Conservation (phyloP, 1,284 basidiomycete species). For the Pyrrhoderma noxium region DNA sequence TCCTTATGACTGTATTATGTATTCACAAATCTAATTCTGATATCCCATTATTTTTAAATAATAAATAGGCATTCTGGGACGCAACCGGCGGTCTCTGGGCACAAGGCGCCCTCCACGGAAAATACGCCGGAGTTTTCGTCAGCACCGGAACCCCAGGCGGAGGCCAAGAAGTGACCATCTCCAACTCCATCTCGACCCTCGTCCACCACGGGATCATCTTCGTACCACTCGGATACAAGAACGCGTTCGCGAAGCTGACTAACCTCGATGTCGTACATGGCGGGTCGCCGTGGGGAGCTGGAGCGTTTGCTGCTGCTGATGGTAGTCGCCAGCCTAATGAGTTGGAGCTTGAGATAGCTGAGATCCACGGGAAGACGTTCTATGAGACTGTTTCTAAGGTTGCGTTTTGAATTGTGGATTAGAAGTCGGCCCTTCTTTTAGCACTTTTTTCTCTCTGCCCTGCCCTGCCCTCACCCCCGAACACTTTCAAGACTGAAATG, state of each 20-base stretch:
- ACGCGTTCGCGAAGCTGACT: constrained; percentile 48
- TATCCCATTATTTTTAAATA: neutral
- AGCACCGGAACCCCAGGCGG: constrained; percentile 61
- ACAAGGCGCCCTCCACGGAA: constrained; percentile 65
- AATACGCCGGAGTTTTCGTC: constrained; percentile 72
- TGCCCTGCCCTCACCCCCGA: too few species aligned
- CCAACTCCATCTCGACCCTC: constrained; percentile 64
- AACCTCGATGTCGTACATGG: constrained; percentile 63
- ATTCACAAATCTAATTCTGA: too few species aligned
- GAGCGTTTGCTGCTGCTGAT: constrained; percentile 56
- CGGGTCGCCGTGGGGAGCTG: constrained; percentile 72
- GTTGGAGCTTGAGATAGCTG: constrained; percentile 60
- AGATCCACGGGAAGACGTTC: constrained; percentile 59
- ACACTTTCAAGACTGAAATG: too few species aligned
- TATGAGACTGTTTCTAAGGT: constrained; percentile 42
- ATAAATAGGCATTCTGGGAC: constrained; percentile 70
- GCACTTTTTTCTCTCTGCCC: too few species aligned
- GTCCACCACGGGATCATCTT: constrained; percentile 76
- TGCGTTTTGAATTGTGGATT: constrained; percentile 22
- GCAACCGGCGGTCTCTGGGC: constrained; percentile 75
- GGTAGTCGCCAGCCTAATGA: constrained; percentile 56
- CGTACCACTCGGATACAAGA: constrained; percentile 74
- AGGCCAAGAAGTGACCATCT: constrained; percentile 66
- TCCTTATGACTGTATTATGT: too few species aligned
- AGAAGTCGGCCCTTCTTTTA: too few species aligned